Base-by-base conservation (phyloP, 257 asterid genomes). In the Solanum appendiculatum region DNA sequence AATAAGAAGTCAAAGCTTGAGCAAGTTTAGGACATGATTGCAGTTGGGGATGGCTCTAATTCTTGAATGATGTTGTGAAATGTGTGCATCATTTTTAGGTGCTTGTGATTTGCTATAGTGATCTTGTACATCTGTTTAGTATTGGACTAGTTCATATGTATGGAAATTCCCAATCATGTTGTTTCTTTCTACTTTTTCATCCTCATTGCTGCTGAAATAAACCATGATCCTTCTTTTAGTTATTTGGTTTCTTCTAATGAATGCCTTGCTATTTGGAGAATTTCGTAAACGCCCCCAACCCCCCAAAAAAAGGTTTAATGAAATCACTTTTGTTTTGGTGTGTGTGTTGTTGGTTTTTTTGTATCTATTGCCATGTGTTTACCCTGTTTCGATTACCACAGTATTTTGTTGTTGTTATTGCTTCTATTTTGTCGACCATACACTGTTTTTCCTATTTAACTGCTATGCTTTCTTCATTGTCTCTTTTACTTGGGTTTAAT, bases 1-100 rank as follows among this genome's bases (percentile, higher is more conserved):
- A 90, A 77, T 87, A 88, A 36, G 18, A 60, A 83, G 80, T 64
- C 80, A 40, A 84, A 27, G 40, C 42, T 60, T 34, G 81, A 84
- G 37, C 81, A 60, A 31, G 86, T 84, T 64, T 84, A 84, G 86
- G 16, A 46, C 40, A 78, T 25, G n/a, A 13, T 1, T n/a, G 56
- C 6, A 74, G 56, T 74, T 11, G 46, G 54, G 46, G 54, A 37
- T 73, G 34, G 2, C 83, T 23, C 36, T 75, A 42, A 42, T 1
- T 42, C 37, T 75, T 77, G 84, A 40, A 77, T 77, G 85, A 18
- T 80, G 40, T 46, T 80, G 39, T 77, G 37, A 42, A 42, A 77
- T 75, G 7, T 42, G 6, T 46, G 15, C 34, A 77, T 77, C 56
- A 7, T 25, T 46, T 10, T 75, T 78, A 77, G 84, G 25, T 42